Percentiles rank a stretch among this genome's conserved stretches.
Conservation (phyloP, 2,329 filamentous ascomycete species). For the Rachicladosporium sp. region DNA sequence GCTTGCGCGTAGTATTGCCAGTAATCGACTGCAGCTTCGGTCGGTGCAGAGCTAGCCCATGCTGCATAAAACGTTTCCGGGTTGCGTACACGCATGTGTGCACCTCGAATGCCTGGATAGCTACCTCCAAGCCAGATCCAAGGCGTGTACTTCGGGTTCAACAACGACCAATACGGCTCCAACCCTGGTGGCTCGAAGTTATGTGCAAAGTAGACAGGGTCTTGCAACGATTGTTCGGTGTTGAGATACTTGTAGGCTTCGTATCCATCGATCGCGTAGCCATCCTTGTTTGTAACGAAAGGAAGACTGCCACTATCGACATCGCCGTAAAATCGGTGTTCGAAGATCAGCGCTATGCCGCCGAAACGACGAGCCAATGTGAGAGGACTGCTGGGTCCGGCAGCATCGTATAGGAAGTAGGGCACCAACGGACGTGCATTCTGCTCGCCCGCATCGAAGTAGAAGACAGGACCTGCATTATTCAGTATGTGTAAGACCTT, state of each 20-base stretch:
- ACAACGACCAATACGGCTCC: constrained; percentile 2
- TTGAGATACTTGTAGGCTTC: constrained; percentile 12
- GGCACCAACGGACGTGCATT: constrained; percentile 9
- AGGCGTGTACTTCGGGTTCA: constrained; percentile 9
- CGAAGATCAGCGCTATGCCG: constrained; percentile 11
- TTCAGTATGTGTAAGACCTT: no score
- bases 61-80: constrained; percentile 13
- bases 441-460: constrained; percentile 11
- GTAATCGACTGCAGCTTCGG: constrained; percentile 9
- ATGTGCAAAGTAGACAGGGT: constrained; percentile 13
- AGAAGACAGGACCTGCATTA: constrained; percentile 8
- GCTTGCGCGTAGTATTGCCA: constrained; percentile 12
- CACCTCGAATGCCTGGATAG: constrained; percentile 12
- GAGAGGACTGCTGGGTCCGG: constrained; percentile 9
- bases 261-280: constrained; percentile 8
- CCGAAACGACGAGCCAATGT: constrained; percentile 9
- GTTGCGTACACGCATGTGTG: constrained; percentile 11
- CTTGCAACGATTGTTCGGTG: constrained; percentile 14
- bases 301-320: constrained; percentile 5
- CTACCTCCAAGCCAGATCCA: constrained; percentile 14
- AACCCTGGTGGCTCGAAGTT: constrained; percentile 10
- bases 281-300: constrained; percentile 3
- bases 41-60: constrained; percentile 11
- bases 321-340: constrained; percentile 14
- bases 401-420: constrained; percentile 9